A percentile compares a stretch with the other conserved stretches of the same genome.
phyloP scores from a whole-genome alignment of 1,284 basidiomycete species.

The Papiliotrema terrestris region DNA sequence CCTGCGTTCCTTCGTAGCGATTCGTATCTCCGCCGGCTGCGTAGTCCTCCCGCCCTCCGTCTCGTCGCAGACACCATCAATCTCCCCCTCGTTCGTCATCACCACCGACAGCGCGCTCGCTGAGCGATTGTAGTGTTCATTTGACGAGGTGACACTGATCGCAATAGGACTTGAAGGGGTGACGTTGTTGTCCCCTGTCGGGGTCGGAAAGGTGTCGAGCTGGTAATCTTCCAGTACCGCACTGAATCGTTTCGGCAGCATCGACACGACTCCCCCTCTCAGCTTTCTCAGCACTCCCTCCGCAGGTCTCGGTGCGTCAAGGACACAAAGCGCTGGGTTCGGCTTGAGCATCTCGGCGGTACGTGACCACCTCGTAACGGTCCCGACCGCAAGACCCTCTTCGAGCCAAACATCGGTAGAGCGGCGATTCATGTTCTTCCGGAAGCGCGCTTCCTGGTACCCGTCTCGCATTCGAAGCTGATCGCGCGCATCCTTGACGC shows the following conservation, averaged over 20 bases:
- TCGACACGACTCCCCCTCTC: slow-evolving; percentile 28
- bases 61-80: background rate
- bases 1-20: slow-evolving; percentile 26
- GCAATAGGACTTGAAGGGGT: slow-evolving; percentile 13
- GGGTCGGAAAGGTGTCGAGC: background rate
- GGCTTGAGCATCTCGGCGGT: slow-evolving; percentile 38
- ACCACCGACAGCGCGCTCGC: background rate
- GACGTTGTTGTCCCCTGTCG: background rate
- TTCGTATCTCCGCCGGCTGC: slow-evolving; percentile 15
- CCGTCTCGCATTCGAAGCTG: background rate
- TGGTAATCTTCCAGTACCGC: slow-evolving; percentile 5
- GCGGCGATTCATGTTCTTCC: slow-evolving; percentile 21
- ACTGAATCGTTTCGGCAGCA: slow-evolving; percentile 23
- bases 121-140: slow-evolving; percentile 1
- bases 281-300: slow-evolving; percentile 1
- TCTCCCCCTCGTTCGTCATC: slow-evolving; percentile 1
- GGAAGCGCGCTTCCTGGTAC: slow-evolving; percentile 19
- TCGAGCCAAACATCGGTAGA: slow-evolving; percentile 34
- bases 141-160: slow-evolving; percentile 12
- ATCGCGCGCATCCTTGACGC: slow-evolving; percentile 7
- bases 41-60: slow-evolving; percentile 1
- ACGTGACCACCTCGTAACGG: slow-evolving; percentile 16
- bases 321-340: slow-evolving; percentile 29
- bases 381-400: slow-evolving; percentile 28
- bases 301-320: slow-evolving; percentile 10